These are phyloP conservation scores for barley (Hordeum vulgare) DNA, from an alignment of 176 grass and related monocot genomes.

Conservation along the genomic window DNA sequence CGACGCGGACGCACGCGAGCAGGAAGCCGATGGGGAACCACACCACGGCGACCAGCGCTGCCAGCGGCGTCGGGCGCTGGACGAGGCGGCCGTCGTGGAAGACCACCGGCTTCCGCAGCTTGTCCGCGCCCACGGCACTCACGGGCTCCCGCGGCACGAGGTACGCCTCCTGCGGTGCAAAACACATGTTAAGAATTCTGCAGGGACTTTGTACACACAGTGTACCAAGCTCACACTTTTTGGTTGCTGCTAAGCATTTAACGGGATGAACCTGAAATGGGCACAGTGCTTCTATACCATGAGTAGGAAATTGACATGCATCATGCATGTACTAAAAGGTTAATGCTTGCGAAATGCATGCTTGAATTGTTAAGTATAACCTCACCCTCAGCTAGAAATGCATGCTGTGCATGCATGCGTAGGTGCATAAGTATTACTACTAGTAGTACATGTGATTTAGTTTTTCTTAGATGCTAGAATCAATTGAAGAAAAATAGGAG, in stretches of 20 bases:
- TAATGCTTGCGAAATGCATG: not conserved
- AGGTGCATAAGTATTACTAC: too few species aligned
- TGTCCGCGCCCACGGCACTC: constrained; percentile 25
- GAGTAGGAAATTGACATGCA: too few species aligned
- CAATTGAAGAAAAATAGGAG: too few species aligned
- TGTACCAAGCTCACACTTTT: not conserved
- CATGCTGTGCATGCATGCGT: not conserved
- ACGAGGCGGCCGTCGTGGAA: constrained; percentile 80
- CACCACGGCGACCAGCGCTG: constrained; percentile 6
- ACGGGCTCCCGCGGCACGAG: constrained; percentile 21
- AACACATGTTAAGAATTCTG: not conserved
- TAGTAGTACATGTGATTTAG: too few species aligned
- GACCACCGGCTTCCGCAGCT: constrained; percentile 49
- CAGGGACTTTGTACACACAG: not conserved
- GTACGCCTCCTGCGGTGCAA: constrained; percentile 34
- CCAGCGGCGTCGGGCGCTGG: constrained; percentile 27
- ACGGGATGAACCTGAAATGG: too few species aligned
- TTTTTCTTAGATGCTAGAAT: too few species aligned
- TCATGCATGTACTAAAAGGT: too few species aligned
- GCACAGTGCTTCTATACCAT: too few species aligned
- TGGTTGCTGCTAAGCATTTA: too few species aligned
- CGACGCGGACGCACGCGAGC: constrained; percentile 34
- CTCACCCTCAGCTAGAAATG: not conserved
- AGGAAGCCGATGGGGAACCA: constrained; percentile 50
- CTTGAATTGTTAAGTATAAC: not conserved